These are phyloP conservation scores for Collybiopsis luxurians DNA, from an alignment of 768 basidiomycete species.

Conservation along the genomic window DNA sequence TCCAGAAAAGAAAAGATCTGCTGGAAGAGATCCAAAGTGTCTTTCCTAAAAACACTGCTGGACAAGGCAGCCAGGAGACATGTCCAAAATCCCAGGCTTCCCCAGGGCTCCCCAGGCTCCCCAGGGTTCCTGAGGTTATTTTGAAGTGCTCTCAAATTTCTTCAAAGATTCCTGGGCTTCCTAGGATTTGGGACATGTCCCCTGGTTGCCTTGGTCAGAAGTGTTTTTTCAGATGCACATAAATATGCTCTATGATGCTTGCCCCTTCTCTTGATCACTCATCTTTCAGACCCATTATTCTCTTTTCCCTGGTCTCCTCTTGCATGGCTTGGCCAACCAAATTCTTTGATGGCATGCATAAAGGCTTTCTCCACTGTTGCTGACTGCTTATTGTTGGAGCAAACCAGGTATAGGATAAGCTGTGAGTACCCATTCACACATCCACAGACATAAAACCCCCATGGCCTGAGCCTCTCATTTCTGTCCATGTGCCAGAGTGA, in stretches of 20 bases:
- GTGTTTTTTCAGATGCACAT: too few species aligned
- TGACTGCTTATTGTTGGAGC: conserved; percentile 25
- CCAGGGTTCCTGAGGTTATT: too few species aligned
- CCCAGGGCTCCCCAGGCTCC: too few species aligned
- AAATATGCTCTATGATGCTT: conserved; percentile 7
- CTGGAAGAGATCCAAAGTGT: conserved; percentile 25
- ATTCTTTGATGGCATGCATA: conserved; percentile 14
- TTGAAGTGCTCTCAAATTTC: too few species aligned
- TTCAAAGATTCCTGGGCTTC: too few species aligned
- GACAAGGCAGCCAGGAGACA: too few species aligned
- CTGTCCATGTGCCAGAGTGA: conserved; percentile 34
- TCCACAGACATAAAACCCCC: conserved; percentile 34
- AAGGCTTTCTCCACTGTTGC: conserved; percentile 20
- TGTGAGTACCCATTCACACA: conserved; percentile 37
- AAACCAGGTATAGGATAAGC: conserved; percentile 26
- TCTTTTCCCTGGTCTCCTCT: conserved; percentile 10
- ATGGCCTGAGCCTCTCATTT: conserved; percentile 32
- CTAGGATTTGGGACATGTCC: too few species aligned
- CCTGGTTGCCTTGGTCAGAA: too few species aligned
- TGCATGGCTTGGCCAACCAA: conserved; percentile 28
- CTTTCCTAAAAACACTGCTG: conserved; percentile 25
- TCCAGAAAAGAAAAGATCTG: conserved; percentile 26
- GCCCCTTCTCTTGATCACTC: conserved; percentile 8
- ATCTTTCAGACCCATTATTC: conserved; percentile 9
- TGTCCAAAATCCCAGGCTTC: too few species aligned